phyloP scores from a whole-genome alignment of 805 yeast species.

The Grigorovia humatica region DNA sequence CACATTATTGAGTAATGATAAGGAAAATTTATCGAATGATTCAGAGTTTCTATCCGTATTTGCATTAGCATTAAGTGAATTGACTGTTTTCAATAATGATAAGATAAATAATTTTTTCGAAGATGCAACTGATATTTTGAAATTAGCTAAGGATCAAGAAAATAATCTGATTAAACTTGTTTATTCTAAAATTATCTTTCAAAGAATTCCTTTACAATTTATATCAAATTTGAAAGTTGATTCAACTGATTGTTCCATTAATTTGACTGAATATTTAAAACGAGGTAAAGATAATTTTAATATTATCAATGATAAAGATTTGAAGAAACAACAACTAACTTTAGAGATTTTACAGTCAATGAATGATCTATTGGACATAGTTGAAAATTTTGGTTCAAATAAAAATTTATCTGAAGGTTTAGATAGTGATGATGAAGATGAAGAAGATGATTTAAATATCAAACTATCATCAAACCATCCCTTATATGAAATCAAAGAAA shows the following conservation, averaged over 20 bases:
- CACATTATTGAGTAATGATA: conserved; percentile 37
- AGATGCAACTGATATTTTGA: conserved; percentile 58
- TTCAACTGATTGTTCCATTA: conserved; percentile 18
- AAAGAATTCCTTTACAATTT: conserved; percentile 48
- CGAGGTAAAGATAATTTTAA: conserved; percentile 38
- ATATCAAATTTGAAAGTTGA: conserved; percentile 42
- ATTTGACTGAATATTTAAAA: conserved; percentile 35
- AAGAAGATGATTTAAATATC: conserved; percentile 22
- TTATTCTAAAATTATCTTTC: conserved; percentile 44
- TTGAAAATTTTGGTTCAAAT: conserved; percentile 50
- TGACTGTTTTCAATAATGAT: conserved; percentile 42
- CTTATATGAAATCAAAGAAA: conserved; percentile 31
- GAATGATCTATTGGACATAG: conserved; percentile 60
- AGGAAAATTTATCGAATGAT: conserved; percentile 14
- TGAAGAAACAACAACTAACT: conserved; percentile 28
- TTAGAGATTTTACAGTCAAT: conserved; percentile 46
- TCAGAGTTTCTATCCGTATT: conserved; percentile 62
- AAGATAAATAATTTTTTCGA: conserved; percentile 35
- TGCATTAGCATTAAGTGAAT: conserved; percentile 57
- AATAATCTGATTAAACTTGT: conserved; percentile 39
- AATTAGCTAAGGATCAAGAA: conserved; percentile 42
- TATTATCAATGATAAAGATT: conserved; percentile 29
- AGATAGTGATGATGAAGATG: conserved; percentile 47
- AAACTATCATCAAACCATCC: conserved; percentile 46
- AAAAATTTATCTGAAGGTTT: conserved; percentile 46